Conservation (phyloP, 176 grass and related monocot genomes). For the Eremochloa ophiuroides region DNA sequence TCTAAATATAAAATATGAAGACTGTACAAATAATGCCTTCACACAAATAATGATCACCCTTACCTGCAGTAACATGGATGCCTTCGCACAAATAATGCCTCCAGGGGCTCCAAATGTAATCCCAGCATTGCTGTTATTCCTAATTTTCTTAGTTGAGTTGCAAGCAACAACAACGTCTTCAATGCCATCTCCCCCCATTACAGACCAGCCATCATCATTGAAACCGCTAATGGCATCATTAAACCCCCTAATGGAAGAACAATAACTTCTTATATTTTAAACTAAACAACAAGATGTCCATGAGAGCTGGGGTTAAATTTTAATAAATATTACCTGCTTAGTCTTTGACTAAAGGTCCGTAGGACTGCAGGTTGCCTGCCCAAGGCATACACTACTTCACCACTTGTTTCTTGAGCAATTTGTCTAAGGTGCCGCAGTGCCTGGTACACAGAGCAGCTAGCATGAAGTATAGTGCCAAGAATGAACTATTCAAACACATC, state of each 20-base stretch:
- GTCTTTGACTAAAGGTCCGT: constrained; percentile 82
- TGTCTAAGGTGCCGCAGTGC: constrained; percentile 90
- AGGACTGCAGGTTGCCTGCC: constrained; percentile 88
- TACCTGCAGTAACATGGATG: constrained; percentile 97
- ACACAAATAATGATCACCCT: not conserved
- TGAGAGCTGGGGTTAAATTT: not conserved
- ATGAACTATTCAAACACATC: not conserved
- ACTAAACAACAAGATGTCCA: not conserved
- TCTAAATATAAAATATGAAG: not conserved
- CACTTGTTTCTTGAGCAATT: constrained; percentile 93
- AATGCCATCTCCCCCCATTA: constrained; percentile 78
- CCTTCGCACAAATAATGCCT: constrained; percentile 97
- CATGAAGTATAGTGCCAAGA: constrained; percentile 5
- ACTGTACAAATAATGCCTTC: not conserved
- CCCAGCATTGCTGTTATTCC: constrained; percentile 30
- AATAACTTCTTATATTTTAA: not conserved
- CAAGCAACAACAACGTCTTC: constrained; percentile 83
- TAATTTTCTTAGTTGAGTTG: constrained; percentile 83
- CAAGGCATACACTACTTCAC: constrained; percentile 79
- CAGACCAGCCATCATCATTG: constrained; percentile 91
- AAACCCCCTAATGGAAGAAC: constrained; percentile 64
- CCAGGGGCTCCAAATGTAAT: constrained; percentile 54
- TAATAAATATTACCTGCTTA: constrained; percentile 62
- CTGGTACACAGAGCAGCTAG: constrained; percentile 46
- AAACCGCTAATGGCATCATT: constrained; percentile 97